Base-by-base conservation (phyloP, 2,329 filamentous ascomycete species). In the Fusarium illudens region DNA sequence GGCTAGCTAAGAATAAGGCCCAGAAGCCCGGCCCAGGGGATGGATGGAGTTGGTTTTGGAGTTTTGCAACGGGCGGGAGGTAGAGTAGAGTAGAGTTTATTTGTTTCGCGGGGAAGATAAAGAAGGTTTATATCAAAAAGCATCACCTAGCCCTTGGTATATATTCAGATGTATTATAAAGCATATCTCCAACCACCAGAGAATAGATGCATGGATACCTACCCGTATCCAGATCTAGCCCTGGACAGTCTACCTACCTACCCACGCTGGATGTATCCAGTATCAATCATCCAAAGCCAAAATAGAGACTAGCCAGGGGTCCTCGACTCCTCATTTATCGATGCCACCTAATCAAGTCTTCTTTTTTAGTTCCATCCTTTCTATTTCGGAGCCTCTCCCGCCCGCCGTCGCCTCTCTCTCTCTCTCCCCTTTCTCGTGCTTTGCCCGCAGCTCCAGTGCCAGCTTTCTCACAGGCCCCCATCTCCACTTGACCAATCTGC, bases 281-380 rank as follows among this genome's bases (percentile, higher is more conserved):
- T 51, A 51, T 51, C 30, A 36, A 51, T 33, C 30, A 34, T 37
- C 33, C 6, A 44, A n/a, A n/a, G 19, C 36, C 52, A 32, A 33
- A 51, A 44, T 25, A 33, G n/a, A 30, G 44, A 4, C 39, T 50
- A 51, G 39, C 30, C 55, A 58, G 55, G 55, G 54, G 55, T 32
- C 19, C 30, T 36, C 42, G 27, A 48, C 32, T 55, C 36, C 33
- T 37, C 34, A 48, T 33, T 33, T 56, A 53, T 39, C 33, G 32
- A 29, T 44, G 13, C 13, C 17, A 25, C 36, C 29, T 57, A 57
- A 57, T 36, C 53, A 57, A 57, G 37, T 42, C 37, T 58, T 58
- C 55, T 42, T 58, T 58, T 58, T 62, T 58, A 61, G 61, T 55
- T 56, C 50, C 65, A 66, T 68, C 36, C 62, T 58, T 53, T 62